Evolutionary conservation across 2,329 filamentous ascomycete species (phyloP).

Genomic region (Claviceps sp.): DNA sequence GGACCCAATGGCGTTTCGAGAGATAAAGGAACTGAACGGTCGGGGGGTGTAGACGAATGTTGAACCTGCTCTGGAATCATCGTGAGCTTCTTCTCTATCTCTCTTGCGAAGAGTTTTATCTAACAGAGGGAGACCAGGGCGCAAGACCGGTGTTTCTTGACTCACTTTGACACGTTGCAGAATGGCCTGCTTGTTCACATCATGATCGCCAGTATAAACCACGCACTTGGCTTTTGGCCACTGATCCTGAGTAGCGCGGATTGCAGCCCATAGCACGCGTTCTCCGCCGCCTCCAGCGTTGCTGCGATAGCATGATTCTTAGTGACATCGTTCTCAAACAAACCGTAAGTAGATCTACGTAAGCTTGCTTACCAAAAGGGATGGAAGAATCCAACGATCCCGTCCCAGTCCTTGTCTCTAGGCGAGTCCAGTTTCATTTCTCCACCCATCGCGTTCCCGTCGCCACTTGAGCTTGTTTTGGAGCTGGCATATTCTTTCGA

Average conservation of each 20-base stretch:
- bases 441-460: constrained; percentile 57
- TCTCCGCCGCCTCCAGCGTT: constrained; percentile 95
- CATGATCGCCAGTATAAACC: constrained; percentile 92
- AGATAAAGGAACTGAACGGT: constrained; percentile 84
- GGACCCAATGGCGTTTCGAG: constrained; percentile 72
- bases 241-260: constrained; percentile 75
- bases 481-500: constrained; percentile 20
- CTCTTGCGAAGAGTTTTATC: neutral
- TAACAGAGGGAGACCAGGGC: neutral
- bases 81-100: neutral
- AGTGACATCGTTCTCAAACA: neutral
- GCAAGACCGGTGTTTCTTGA: neutral
- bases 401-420: constrained; percentile 50
- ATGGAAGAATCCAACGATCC: constrained; percentile 91
- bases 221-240: constrained; percentile 84
- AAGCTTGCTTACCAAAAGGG: constrained; percentile 65
- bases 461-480: constrained; percentile 36
- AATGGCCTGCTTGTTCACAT: constrained; percentile 68
- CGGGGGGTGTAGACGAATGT: constrained; percentile 75
- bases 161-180: constrained; percentile 60
- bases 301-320: constrained; percentile 28
- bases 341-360: neutral
- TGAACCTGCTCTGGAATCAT: constrained; percentile 61
- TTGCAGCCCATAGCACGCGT: constrained; percentile 89
- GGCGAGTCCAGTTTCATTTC: constrained; percentile 37